Evolutionary conservation across 2,329 filamentous ascomycete species (phyloP).

Genomic region (Triangularia verruculosa): DNA sequence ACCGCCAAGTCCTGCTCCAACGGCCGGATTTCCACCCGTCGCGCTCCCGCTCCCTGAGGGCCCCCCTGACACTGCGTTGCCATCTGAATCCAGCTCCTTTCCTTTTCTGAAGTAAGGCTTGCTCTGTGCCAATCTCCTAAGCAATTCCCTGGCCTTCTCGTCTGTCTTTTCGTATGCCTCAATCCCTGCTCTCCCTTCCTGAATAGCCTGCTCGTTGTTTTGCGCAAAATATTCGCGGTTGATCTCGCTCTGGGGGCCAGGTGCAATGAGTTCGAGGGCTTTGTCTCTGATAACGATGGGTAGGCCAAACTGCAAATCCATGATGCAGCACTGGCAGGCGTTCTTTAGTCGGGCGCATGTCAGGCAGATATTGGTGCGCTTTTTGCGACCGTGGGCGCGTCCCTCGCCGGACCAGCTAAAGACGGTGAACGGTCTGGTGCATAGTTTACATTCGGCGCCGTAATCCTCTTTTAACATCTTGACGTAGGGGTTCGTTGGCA

Average conservation of each 20-base stretch:
- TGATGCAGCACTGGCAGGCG: constrained; percentile 98
- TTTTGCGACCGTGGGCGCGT: constrained; percentile 80
- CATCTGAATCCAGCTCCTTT: constrained; percentile 64
- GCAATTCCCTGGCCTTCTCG: constrained; percentile 87
- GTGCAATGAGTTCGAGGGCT: constrained; percentile 94
- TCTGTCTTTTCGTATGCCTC: constrained; percentile 97
- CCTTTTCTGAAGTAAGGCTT: constrained; percentile 95
- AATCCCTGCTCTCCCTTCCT: constrained; percentile 79
- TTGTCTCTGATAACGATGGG: constrained; percentile 95
- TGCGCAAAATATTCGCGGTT: constrained; percentile 98
- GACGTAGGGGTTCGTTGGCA: constrained; percentile 95
- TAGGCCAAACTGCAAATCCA: constrained; percentile 92
- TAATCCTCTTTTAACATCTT: constrained; percentile 99
- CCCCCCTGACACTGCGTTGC: constrained; percentile 39
- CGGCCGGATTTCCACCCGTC: constrained; percentile 45
- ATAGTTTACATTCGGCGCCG: constrained; percentile 82
- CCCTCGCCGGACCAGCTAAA: constrained; percentile 88
- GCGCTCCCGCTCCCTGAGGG: constrained; percentile 32
- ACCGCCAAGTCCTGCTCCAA: constrained; percentile 57
- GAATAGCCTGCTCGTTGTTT: constrained; percentile 92
- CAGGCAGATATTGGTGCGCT: constrained; percentile 91
- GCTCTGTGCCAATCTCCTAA: constrained; percentile 81
- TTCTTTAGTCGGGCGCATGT: constrained; percentile 97
- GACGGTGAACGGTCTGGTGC: constrained; percentile 91
- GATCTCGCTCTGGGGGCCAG: constrained; percentile 85